Percentiles rank a stretch among this genome's conserved stretches.
Evolutionary conservation across 345 rosid genomes (phyloP).

Genomic region (Carallia brachiata): DNA sequence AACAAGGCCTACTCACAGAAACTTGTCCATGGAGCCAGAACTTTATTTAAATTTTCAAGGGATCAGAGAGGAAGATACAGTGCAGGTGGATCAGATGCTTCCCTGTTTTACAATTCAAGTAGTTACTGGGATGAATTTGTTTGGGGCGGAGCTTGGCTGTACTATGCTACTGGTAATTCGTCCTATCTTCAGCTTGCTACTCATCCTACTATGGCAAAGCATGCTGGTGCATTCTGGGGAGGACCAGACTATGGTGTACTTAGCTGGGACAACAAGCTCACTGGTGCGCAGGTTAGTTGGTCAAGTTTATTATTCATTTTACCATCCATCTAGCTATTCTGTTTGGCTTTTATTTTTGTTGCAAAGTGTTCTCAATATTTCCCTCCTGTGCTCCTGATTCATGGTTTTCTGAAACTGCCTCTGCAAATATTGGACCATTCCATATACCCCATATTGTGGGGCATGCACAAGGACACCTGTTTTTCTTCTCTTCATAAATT

Average conservation of each 20-base stretch:
- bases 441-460: too few species aligned
- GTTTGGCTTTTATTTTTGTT: not conserved
- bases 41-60: slow-evolving; percentile 70
- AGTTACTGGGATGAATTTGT: slow-evolving; percentile 90
- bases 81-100: slow-evolving; percentile 53
- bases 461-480: too few species aligned
- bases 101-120: slow-evolving; percentile 73
- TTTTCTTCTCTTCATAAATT: too few species aligned
- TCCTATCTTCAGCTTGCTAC: slow-evolving; percentile 77
- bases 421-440: too few species aligned
- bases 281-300: slow-evolving; percentile 77
- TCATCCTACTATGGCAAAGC: slow-evolving; percentile 62
- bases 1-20: slow-evolving; percentile 85
- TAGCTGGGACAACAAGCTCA: slow-evolving; percentile 97
- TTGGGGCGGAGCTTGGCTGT: slow-evolving; percentile 97
- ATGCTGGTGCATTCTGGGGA: slow-evolving; percentile 95
- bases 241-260: slow-evolving; percentile 79
- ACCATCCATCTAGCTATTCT: not conserved
- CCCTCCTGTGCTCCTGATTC: not conserved
- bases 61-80: slow-evolving; percentile 76
- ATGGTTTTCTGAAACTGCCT: too few species aligned
- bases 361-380: not conserved
- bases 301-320: not conserved
- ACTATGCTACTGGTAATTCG: slow-evolving; percentile 85
- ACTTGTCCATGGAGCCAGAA: slow-evolving; percentile 83